Percentiles rank a stretch among this genome's conserved stretches.
Conservation (phyloP, 2,329 filamentous ascomycete species). For the Aspergillus calidoustus region DNA sequence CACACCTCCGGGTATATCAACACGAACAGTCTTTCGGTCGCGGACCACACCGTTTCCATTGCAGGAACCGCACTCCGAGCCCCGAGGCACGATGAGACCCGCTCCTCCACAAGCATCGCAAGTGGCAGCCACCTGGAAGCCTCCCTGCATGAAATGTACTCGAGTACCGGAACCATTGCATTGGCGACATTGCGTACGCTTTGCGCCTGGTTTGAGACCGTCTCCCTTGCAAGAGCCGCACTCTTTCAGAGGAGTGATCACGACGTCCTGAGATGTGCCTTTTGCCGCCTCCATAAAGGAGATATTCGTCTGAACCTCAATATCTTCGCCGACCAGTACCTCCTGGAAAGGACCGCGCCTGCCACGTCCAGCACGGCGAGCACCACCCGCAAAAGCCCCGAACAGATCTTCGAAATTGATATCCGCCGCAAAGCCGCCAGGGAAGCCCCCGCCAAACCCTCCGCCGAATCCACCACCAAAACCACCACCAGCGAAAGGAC, state of each 20-base stretch:
- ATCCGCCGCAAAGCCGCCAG: slow-evolving; percentile 72
- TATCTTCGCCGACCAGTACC: slow-evolving; percentile 89
- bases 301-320: slow-evolving; percentile 91
- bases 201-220: slow-evolving; percentile 80
- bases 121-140: slow-evolving; percentile 94
- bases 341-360: slow-evolving; percentile 76
- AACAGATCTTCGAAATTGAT: slow-evolving; percentile 98
- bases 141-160: slow-evolving; percentile 86
- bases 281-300: slow-evolving; percentile 97
- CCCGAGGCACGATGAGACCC: slow-evolving; percentile 75
- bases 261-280: slow-evolving; percentile 85
- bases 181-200: slow-evolving; percentile 72
- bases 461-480: slow-evolving; percentile 65
- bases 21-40: slow-evolving; percentile 78
- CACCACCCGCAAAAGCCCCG: slow-evolving; percentile 75
- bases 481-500: slow-evolving; percentile 61
- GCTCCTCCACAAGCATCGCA: slow-evolving; percentile 81
- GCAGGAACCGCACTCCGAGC: slow-evolving; percentile 80
- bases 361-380: slow-evolving; percentile 56
- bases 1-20: slow-evolving; percentile 93
- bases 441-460: slow-evolving; percentile 59
- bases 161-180: slow-evolving; percentile 87
- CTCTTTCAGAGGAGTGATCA: slow-evolving; percentile 77
- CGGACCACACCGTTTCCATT: slow-evolving; percentile 81
- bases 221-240: slow-evolving; percentile 84